These are phyloP conservation scores for Dysphania ambrosioides DNA, from an alignment of 148 eudicot species.

Conservation along the genomic window DNA sequence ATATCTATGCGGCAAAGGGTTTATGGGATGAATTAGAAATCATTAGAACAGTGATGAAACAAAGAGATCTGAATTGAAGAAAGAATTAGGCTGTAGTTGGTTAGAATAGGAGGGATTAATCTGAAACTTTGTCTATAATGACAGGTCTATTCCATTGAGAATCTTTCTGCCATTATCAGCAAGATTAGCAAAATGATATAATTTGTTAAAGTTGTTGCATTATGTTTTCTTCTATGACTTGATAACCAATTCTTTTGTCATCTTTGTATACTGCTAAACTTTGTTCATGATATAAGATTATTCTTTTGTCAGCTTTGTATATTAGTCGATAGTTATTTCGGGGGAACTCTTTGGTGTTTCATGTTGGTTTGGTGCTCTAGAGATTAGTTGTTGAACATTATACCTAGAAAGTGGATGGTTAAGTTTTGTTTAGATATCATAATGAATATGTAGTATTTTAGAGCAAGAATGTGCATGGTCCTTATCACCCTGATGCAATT, in stretches of 20 bases:
- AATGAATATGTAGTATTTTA: constrained; percentile 29
- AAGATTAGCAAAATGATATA: constrained; percentile 28
- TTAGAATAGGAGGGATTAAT: constrained; percentile 40
- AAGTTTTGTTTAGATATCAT: neutral
- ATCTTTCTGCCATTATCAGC: constrained; percentile 35
- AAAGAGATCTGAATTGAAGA: constrained; percentile 32
- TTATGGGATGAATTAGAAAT: constrained; percentile 43
- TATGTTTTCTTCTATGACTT: neutral
- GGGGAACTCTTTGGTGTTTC: neutral
- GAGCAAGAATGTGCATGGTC: constrained; percentile 95
- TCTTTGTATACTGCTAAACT: neutral
- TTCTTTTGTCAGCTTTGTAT: too few species aligned
- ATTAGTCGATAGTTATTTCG: neutral
- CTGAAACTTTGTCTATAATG: constrained; percentile 40
- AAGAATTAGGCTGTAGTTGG: constrained; percentile 51
- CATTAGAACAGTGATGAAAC: constrained; percentile 32
- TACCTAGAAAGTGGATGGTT: neutral
- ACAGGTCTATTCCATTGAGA: constrained; percentile 43
- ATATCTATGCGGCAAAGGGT: constrained; percentile 47
- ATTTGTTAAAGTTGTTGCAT: neutral
- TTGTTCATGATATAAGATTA: neutral
- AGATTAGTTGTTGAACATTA: neutral
- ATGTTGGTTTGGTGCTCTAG: neutral
- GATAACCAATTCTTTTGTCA: neutral
- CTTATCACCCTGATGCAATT: constrained; percentile 90